A percentile compares a stretch with the other conserved stretches of the same genome.
Evolutionary conservation across 768 basidiomycete species (phyloP).

Genomic region (Omphalotus guepiniiformis): DNA sequence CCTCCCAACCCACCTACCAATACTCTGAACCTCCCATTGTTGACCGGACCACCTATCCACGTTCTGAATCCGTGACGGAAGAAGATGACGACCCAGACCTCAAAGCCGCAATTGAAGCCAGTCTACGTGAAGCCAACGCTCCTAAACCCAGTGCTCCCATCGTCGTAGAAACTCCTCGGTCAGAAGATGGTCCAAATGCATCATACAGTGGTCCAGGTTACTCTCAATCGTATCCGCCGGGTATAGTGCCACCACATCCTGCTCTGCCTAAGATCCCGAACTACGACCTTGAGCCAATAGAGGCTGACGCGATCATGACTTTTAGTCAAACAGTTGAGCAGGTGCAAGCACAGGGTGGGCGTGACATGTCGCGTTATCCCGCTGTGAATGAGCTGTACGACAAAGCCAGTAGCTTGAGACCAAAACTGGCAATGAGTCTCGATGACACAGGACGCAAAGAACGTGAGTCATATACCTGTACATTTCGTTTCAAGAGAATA

Average conservation of each 20-base stretch:
- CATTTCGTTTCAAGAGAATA: background rate
- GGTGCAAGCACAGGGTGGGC: slow-evolving; percentile 70
- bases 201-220: slow-evolving; percentile 33
- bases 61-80: slow-evolving; percentile 23
- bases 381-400: slow-evolving; percentile 83
- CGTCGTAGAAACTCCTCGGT: slow-evolving; percentile 47
- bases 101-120: slow-evolving; percentile 92
- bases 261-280: slow-evolving; percentile 55
- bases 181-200: slow-evolving; percentile 35
- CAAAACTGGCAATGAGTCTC: slow-evolving; percentile 77
- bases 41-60: slow-evolving; percentile 44
- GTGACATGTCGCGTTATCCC: slow-evolving; percentile 77
- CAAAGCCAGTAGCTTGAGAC: slow-evolving; percentile 71
- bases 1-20: slow-evolving; percentile 60
- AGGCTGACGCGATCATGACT: slow-evolving; percentile 82
- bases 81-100: slow-evolving; percentile 93
- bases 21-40: slow-evolving; percentile 71
- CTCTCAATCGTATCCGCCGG: slow-evolving; percentile 41
- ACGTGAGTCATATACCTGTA: slow-evolving; percentile 38
- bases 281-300: slow-evolving; percentile 78
- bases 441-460: slow-evolving; percentile 87
- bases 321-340: slow-evolving; percentile 91
- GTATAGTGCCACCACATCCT: slow-evolving; percentile 34
- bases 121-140: slow-evolving; percentile 78
- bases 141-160: slow-evolving; percentile 77